Evolutionary conservation across 495 filamentous ascomycete species (phyloP).

Genomic region (Opeltia flavorubescens): DNA sequence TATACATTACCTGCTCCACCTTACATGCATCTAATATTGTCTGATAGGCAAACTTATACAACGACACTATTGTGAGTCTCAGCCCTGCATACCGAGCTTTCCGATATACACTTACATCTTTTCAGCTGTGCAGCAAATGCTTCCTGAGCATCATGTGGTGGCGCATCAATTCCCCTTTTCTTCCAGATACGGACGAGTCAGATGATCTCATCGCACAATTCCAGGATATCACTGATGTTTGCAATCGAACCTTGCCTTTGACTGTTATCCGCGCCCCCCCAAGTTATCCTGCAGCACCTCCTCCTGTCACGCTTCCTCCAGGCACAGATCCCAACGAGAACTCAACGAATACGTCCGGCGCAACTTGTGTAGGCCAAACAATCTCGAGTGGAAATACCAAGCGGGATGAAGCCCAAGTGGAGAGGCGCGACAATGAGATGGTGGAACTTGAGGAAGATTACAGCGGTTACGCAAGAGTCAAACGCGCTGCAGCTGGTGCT

Average conservation of each 20-base stretch:
- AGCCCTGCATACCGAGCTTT: too few relatives aligned
- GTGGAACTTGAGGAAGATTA: too few relatives aligned
- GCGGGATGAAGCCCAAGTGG: too few relatives aligned
- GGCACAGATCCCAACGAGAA: slow-evolving; percentile 1
- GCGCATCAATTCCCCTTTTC: slow-evolving; percentile 7
- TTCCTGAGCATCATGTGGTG: slow-evolving; percentile 8
- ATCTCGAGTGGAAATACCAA: slow-evolving; percentile 4
- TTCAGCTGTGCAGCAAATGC: slow-evolving; percentile 14
- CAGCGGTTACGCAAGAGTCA: too few relatives aligned
- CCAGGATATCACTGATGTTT: slow-evolving; percentile 12
- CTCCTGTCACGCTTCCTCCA: neutral
- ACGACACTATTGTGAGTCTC: too few relatives aligned
- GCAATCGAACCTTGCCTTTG: slow-evolving; percentile 7
- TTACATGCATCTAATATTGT: too few relatives aligned
- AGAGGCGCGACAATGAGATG: too few relatives aligned
- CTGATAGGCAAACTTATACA: too few relatives aligned
- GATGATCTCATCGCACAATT: slow-evolving; percentile 9
- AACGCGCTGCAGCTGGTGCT: slow-evolving; percentile 10
- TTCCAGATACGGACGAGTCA: slow-evolving; percentile 10
- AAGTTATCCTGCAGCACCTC: slow-evolving; percentile 4
- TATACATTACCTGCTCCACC: neutral
- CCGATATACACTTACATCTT: too few relatives aligned
- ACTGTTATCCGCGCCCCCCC: slow-evolving; percentile 4
- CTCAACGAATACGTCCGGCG: slow-evolving; percentile 3
- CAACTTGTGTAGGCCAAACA: slow-evolving; percentile 6